Evolutionary conservation across 106 monocot genomes (phyloP).

Genomic region (Hemerocallis citrina): DNA sequence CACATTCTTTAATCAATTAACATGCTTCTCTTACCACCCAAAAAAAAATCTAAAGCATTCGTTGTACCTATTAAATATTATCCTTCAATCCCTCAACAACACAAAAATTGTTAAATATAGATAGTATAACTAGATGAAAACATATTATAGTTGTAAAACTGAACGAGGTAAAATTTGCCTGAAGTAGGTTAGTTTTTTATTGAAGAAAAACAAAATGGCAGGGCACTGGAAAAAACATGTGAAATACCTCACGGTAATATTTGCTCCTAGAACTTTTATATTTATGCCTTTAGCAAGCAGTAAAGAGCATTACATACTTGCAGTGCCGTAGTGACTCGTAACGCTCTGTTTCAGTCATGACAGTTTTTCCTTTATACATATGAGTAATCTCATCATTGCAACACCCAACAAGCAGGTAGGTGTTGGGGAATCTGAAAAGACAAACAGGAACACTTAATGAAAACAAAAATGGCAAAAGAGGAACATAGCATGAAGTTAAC

Average conservation of each 20-base stretch:
- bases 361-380: slow-evolving; percentile 21
- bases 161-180: too few species aligned
- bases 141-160: not conserved
- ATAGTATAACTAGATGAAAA: not conserved
- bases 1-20: too few species aligned
- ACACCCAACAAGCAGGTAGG: slow-evolving; percentile 15
- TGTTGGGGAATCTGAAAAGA: slow-evolving; percentile 11
- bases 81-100: not conserved
- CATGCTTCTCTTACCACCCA: too few species aligned
- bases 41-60: too few species aligned
- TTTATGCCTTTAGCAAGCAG: not conserved
- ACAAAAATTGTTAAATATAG: not conserved
- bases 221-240: not conserved
- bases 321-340: slow-evolving; percentile 14
- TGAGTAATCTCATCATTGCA: slow-evolving; percentile 16
- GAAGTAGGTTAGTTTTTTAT: too few species aligned
- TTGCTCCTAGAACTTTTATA: not conserved
- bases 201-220: not conserved
- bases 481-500: too few species aligned
- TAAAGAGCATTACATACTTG: slow-evolving; percentile 8
- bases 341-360: slow-evolving; percentile 18
- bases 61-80: too few species aligned
- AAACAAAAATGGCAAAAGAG: too few species aligned
- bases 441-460: not conserved
- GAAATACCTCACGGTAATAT: not conserved